Evolutionary conservation across 2,329 filamentous ascomycete genomes (phyloP).

Genomic region (Fusarium devonianum): DNA sequence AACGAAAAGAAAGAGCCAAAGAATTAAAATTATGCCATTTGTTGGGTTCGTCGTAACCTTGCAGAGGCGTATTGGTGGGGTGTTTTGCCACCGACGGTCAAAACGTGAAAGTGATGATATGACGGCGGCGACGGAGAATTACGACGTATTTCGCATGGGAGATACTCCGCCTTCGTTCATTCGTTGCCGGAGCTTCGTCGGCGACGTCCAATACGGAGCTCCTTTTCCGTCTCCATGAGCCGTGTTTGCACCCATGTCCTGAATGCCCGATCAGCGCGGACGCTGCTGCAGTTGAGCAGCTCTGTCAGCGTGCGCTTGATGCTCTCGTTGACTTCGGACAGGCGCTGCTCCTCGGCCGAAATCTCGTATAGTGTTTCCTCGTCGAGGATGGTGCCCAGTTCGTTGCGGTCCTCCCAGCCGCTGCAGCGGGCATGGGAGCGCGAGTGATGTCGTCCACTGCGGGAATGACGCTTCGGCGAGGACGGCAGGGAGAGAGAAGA

Average conservation of each 20-base stretch:
- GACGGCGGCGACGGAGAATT: slow-evolving; percentile 8
- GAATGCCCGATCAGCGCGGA: slow-evolving; percentile 58
- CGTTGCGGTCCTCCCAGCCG: slow-evolving; percentile 45
- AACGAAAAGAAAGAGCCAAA: slow-evolving; percentile 8
- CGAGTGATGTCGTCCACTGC: slow-evolving; percentile 40
- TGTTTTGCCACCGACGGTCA: slow-evolving; percentile 22
- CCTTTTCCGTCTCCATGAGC: slow-evolving; percentile 67
- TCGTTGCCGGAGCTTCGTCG: slow-evolving; percentile 52
- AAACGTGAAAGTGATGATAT: slow-evolving; percentile 9
- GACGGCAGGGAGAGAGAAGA: slow-evolving; percentile 58
- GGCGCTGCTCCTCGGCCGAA: slow-evolving; percentile 59
- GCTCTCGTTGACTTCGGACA: slow-evolving; percentile 65
- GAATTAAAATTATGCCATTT: slow-evolving; percentile 33
- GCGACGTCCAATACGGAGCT: slow-evolving; percentile 61
- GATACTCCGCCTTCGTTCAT: slow-evolving; percentile 18
- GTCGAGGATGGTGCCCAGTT: slow-evolving; percentile 54
- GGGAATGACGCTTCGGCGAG: slow-evolving; percentile 55
- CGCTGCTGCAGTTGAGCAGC: slow-evolving; percentile 65
- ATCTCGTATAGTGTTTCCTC: slow-evolving; percentile 58
- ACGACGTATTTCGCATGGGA: background rate
- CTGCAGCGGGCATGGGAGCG: slow-evolving; percentile 44
- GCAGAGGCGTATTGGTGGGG: slow-evolving; percentile 2
- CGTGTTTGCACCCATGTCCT: slow-evolving; percentile 66
- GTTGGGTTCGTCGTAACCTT: background rate
- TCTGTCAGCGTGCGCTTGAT: slow-evolving; percentile 69